A percentile compares a stretch with the other conserved stretches of the same genome.
These are phyloP conservation scores for Solanum clarkiae DNA, from an alignment of 257 asterid genomes.

Conservation along the genomic window DNA sequence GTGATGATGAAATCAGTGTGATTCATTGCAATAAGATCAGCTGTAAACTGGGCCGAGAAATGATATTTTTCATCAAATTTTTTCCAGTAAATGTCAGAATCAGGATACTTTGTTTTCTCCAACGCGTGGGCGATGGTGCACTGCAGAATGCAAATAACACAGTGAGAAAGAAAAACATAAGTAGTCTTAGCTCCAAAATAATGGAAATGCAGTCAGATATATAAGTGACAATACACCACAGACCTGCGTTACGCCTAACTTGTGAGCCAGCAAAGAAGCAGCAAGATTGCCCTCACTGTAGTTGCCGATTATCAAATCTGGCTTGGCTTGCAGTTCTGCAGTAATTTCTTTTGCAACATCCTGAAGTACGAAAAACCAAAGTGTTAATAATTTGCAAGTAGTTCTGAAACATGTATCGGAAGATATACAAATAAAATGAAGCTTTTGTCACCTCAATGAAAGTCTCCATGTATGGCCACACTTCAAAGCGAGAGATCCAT, in stretches of 20 bases:
- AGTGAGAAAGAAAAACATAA: background rate
- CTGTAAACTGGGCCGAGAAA: constrained; percentile 92
- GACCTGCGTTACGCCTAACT: constrained; percentile 89
- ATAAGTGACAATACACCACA: background rate
- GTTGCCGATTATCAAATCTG: constrained; percentile 90
- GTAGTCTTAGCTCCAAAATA: background rate
- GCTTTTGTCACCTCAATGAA: constrained; percentile 13
- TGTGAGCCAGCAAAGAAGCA: constrained; percentile 89
- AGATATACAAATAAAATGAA: background rate
- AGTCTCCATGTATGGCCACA: constrained; percentile 20
- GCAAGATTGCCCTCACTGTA: constrained; percentile 95
- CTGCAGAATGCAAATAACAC: background rate
- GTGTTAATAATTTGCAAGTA: background rate
- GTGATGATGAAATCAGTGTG: constrained; percentile 97
- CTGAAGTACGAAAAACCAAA: constrained; percentile 9
- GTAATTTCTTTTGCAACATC: constrained; percentile 81
- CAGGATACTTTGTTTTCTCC: constrained; percentile 13
- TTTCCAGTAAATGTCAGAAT: constrained; percentile 9
- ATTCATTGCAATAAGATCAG: constrained; percentile 93
- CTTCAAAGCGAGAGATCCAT: constrained; percentile 17
- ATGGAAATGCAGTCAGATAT: background rate
- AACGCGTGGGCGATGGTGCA: constrained; percentile 11
- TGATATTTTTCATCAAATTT: constrained; percentile 70
- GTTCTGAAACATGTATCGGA: background rate
- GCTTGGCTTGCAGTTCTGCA: constrained; percentile 70